These are phyloP conservation scores for Candida alai DNA, from an alignment of 805 yeast genomes.

Conservation along the genomic window DNA sequence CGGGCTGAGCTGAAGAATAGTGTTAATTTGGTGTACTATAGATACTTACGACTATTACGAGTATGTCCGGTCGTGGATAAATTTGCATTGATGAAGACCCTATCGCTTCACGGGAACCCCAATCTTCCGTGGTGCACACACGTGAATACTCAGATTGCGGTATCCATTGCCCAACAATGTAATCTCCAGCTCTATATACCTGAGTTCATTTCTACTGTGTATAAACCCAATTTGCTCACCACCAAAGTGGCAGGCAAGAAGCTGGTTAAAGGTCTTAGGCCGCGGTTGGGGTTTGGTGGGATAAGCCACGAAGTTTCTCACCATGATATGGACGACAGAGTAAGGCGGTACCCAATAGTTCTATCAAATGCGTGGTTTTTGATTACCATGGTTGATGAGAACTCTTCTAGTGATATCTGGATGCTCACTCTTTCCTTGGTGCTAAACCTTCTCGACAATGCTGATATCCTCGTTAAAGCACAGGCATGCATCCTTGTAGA, in stretches of 20 bases:
- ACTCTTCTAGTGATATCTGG: background rate
- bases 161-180: conserved; percentile 2
- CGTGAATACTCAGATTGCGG: conserved; percentile 11
- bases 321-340: background rate
- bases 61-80: background rate
- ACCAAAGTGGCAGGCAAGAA: background rate
- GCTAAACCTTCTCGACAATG: background rate
- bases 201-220: conserved; percentile 1
- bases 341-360: background rate
- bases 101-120: conserved; percentile 24
- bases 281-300: conserved; percentile 21
- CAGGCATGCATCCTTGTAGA: conserved; percentile 3
- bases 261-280: conserved; percentile 11
- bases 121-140: conserved; percentile 26
- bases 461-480: background rate
- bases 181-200: conserved; percentile 1
- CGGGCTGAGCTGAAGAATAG: background rate
- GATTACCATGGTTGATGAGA: background rate
- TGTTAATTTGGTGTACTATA: background rate
- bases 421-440: background rate
- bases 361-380: conserved; percentile 6
- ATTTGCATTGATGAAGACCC: conserved; percentile 2
- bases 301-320: conserved; percentile 12
- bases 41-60: conserved; percentile 2
- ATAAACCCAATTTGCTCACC: conserved; percentile 4